These are phyloP conservation scores for Sugiyamaella chiloensis DNA, from an alignment of 805 yeast species.

Conservation along the genomic window DNA sequence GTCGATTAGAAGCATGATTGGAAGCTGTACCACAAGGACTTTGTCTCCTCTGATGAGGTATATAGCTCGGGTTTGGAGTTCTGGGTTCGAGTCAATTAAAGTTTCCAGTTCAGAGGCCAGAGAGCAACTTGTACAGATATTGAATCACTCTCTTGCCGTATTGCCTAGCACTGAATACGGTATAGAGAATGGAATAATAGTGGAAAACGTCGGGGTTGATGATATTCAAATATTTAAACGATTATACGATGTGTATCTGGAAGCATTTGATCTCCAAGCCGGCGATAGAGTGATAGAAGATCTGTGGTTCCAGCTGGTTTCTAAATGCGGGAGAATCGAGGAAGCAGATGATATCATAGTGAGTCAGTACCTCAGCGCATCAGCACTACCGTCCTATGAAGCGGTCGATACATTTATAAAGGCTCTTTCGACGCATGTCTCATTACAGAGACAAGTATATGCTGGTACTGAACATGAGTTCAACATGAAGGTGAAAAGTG, in stretches of 20 bases:
- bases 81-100: constrained; percentile 25
- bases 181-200: constrained; percentile 18
- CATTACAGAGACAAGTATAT: constrained; percentile 19
- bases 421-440: constrained; percentile 19
- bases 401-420: constrained; percentile 24
- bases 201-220: constrained; percentile 27
- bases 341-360: constrained; percentile 21
- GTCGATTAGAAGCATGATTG: constrained; percentile 23
- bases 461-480: constrained; percentile 22
- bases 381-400: constrained; percentile 19
- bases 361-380: constrained; percentile 8
- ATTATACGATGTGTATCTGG: constrained; percentile 24
- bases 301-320: constrained; percentile 27
- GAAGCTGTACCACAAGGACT: constrained; percentile 22
- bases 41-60: constrained; percentile 28
- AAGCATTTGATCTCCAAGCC: constrained; percentile 9
- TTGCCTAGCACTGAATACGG: constrained; percentile 23
- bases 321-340: constrained; percentile 27
- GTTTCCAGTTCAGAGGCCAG: constrained; percentile 23
- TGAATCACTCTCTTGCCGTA: constrained; percentile 25
- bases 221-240: constrained; percentile 24
- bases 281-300: constrained; percentile 24
- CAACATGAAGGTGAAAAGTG: constrained; percentile 18
- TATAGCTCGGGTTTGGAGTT: constrained; percentile 27
- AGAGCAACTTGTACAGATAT: constrained; percentile 24